Evolutionary conservation across 441 rosid genomes (phyloP).

Genomic region (Corymbia citriodora): DNA sequence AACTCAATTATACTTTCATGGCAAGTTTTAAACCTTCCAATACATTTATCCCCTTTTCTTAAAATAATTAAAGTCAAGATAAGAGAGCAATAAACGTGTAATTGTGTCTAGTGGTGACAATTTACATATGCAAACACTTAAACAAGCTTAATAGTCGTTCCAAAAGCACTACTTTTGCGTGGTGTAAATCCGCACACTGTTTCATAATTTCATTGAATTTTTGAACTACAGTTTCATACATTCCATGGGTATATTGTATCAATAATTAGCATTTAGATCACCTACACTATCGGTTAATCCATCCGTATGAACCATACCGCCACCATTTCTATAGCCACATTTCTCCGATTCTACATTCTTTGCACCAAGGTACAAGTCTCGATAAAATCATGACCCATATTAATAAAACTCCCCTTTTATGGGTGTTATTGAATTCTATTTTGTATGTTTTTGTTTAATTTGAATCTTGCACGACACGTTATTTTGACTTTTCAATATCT

Average conservation of each 20-base stretch:
- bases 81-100: neutral
- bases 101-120: neutral
- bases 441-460: neutral
- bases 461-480: neutral
- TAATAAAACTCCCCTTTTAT: neutral
- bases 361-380: no score
- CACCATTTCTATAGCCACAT: neutral
- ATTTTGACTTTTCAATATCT: neutral
- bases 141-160: neutral
- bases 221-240: neutral
- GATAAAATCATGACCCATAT: no score
- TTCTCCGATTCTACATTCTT: no score
- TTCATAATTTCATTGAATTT: neutral
- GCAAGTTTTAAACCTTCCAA: no score
- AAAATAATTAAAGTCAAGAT: neutral
- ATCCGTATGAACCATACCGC: neutral
- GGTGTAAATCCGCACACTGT: no score
- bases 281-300: neutral
- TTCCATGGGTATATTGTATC: neutral
- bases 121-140: neutral
- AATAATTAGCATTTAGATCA: neutral
- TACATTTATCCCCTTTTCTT: rapidly evolving
- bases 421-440: neutral
- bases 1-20: no score
- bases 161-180: no score